Base-by-base conservation (phyloP, 352 stramenopile species). In the Plasmopara muralis region DNA sequence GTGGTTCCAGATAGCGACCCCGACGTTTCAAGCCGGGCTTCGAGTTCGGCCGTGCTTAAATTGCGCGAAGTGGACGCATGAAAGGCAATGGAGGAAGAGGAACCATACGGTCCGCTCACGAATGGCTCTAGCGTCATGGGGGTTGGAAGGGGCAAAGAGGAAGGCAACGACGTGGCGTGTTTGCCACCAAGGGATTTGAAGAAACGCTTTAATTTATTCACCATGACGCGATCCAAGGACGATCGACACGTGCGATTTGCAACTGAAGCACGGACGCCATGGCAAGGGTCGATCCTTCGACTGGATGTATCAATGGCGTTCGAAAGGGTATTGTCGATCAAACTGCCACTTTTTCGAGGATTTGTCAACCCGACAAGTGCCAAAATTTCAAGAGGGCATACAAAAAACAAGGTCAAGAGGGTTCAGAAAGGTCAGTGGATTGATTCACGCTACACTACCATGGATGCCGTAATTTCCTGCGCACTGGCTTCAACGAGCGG, bases 181-280 rank as follows among this genome's bases (percentile, higher is more conserved):
- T 74, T 81, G 38, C 68, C 68, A 28, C 62, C 62, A 38, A 81
- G 58, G 20, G 66, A 64, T 53, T 68, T 70, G 57, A 81, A 74
- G 42, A 81, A 81, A 8, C 57, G 62, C 43, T 68, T 70, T 49
- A 81, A 55, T 48, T 77, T 81, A 60, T 78, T 78, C 34, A 77
- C 68, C 71, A 81, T 81, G 44, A 14, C 16, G 12, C 37, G 20
- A 3, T 25, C 20, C 1, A 25, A 1, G 20, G 20, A 25, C 20
- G 20, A 25, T 1, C 20, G 20, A 25, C 20, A 3, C 20, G 20
- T 25, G 20, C 20, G 20, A 25, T 25, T 25, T 3, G 1, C 3
- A 25, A 25, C 20, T 25, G 20, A 25, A 25, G 3, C 20, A 3
- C 20, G 20, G 3, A 25, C 20, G 20, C 20, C 1, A 25, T 25